These are phyloP conservation scores for Colletotrichum theobromicola DNA, from an alignment of 2,329 filamentous ascomycete genomes.

Conservation along the genomic window DNA sequence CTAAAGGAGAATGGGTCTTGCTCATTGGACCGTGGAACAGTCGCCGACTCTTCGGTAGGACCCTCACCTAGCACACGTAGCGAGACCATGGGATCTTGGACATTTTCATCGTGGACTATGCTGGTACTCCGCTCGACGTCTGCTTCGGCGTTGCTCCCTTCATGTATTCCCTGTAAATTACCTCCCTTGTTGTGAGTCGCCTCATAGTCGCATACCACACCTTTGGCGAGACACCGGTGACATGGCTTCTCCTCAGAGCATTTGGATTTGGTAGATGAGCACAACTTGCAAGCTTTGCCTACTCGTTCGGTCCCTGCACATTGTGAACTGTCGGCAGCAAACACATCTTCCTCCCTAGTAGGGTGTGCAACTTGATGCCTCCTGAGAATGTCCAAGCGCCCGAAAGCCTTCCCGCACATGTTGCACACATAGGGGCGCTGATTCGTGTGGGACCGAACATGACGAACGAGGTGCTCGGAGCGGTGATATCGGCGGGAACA, in stretches of 20 bases:
- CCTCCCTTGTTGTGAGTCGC: background rate
- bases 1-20: background rate
- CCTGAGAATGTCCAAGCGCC: background rate
- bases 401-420: background rate
- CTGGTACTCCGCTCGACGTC: background rate
- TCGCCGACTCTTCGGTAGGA: background rate
- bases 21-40: background rate
- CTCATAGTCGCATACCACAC: background rate
- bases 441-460: background rate
- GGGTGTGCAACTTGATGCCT: background rate
- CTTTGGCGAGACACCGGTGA: background rate
- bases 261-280: background rate
- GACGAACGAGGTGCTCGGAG: background rate
- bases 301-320: background rate
- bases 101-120: background rate
- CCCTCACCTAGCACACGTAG: background rate
- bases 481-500: background rate
- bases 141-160: background rate
- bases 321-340: background rate
- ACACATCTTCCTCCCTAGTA: background rate
- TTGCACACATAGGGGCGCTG: background rate
- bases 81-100: background rate
- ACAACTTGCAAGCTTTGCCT: background rate
- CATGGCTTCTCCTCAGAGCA: background rate
- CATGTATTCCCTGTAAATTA: background rate